phyloP scores from a whole-genome alignment of 306 rosid genomes.

The Casuarina cunninghamiana region DNA sequence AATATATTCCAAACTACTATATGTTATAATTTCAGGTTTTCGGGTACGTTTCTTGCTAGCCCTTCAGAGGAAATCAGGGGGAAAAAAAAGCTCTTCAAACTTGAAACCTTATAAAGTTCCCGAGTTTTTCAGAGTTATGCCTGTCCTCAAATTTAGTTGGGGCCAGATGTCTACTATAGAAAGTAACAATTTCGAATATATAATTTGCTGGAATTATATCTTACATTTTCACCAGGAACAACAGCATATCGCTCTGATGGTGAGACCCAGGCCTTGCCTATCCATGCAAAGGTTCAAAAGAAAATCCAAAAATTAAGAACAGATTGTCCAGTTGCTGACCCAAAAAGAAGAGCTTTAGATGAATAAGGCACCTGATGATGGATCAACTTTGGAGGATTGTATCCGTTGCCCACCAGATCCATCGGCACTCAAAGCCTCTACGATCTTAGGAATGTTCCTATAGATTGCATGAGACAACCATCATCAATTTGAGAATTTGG shows the following conservation, averaged over 20 bases:
- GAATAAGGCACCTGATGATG: slow-evolving; percentile 62
- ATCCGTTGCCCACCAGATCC: slow-evolving; percentile 77
- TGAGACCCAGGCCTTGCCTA: slow-evolving; percentile 72
- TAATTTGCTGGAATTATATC: slow-evolving; percentile 28
- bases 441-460: slow-evolving; percentile 78
- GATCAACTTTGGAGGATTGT: slow-evolving; percentile 64
- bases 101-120: not conserved
- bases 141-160: not conserved
- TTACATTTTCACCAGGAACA: slow-evolving; percentile 94
- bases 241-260: slow-evolving; percentile 86
- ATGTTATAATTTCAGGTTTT: not conserved
- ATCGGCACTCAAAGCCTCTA: slow-evolving; percentile 85
- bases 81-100: not conserved
- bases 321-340: not conserved
- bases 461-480: slow-evolving; percentile 25
- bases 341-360: slow-evolving; percentile 16
- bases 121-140: not conserved
- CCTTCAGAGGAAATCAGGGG: not conserved
- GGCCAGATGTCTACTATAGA: not conserved
- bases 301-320: slow-evolving; percentile 14
- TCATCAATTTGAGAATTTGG: slow-evolving; percentile 27
- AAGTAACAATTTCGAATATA: not conserved
- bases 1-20: not conserved
- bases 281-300: slow-evolving; percentile 4
- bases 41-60: not conserved